Evolutionary conservation across 2,329 filamentous ascomycete genomes (phyloP), one percentile per base, ranked within the genome.

Genomic region (Aurifilum marmelostoma): DNA sequence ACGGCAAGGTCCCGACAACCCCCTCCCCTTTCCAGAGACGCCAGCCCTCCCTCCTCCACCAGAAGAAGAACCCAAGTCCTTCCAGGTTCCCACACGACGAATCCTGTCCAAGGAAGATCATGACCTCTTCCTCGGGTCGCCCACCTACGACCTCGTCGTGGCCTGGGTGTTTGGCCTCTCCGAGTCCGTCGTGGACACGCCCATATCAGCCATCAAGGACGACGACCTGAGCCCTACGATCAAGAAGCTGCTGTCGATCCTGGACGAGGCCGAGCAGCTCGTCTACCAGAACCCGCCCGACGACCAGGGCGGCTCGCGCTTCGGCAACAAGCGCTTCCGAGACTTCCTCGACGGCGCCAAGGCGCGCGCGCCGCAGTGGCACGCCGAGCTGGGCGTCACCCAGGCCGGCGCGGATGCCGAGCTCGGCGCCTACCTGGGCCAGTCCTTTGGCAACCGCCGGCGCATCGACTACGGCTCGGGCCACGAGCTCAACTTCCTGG

Each of bases 391-490:
- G 1, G 87, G 87, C 6, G 71, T 92, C 11, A 75, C 78, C 2
- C 78, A 83, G 21, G 70, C 79, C 2, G 80, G 78, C 16, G 91
- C 91, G 18, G 84, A 91, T 62, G 80, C 85, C 3, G 96, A 99
- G 77, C 83, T 92, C 6, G 90, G 91, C 0, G 88, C 90, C 39
- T 99, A 99, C 80, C 85, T 99, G 43, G 82, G 87, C 72, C 88
- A 97, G 76, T 91, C 92, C 0, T 94, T 98, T 73, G 96, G 96
- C 60, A 97, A 97, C 77, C 87, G 90, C 59, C 87, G 88, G 65
- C 88, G 95, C 54, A 96, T 99, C 75, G 96, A 99, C 82, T 99
- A 99, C 79, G 96, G 96, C 64, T 97, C 94, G 0, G 96, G 96
- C 2, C 96, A 99, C 79, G 96, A 99, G 81, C 87, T 99, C 71